These are phyloP conservation scores for Lathyrus oleraceus DNA, from an alignment of 306 rosid genomes.

Conservation along the genomic window DNA sequence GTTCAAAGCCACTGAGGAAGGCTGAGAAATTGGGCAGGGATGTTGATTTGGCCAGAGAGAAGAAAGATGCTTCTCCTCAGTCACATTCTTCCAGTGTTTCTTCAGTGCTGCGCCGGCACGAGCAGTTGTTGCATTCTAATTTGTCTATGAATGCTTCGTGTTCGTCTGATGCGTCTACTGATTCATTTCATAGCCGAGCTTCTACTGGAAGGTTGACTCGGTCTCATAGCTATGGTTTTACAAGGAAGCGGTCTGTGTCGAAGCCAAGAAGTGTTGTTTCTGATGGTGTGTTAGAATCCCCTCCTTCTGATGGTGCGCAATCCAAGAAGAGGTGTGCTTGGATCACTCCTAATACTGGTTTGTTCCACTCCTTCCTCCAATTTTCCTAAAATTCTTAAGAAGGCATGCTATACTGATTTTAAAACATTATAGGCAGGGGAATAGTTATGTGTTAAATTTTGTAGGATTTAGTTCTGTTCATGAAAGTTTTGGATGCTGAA, in stretches of 20 bases:
- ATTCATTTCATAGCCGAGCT: slow-evolving; percentile 77
- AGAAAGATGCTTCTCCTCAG: slow-evolving; percentile 45
- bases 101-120: slow-evolving; percentile 70
- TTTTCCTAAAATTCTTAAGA: neutral
- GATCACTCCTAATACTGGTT: slow-evolving; percentile 87
- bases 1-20: slow-evolving; percentile 62
- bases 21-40: slow-evolving; percentile 52
- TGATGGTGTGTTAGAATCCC: slow-evolving; percentile 65
- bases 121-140: slow-evolving; percentile 68
- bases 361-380: slow-evolving; percentile 38
- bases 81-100: slow-evolving; percentile 50
- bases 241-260: slow-evolving; percentile 59
- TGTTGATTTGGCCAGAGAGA: slow-evolving; percentile 55
- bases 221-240: slow-evolving; percentile 59
- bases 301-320: slow-evolving; percentile 50
- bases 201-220: slow-evolving; percentile 77
- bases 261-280: slow-evolving; percentile 77
- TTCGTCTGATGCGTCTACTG: slow-evolving; percentile 89
- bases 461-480: slow-evolving; percentile 12
- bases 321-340: slow-evolving; percentile 76
- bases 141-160: slow-evolving; percentile 77
- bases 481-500: slow-evolving; percentile 19
- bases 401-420: slow-evolving; percentile 6
- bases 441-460: slow-evolving; percentile 9
- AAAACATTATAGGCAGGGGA: neutral